Evolutionary conservation across 495 filamentous ascomycete genomes (phyloP).

Genomic region (Thermochaetoides thermophila): DNA sequence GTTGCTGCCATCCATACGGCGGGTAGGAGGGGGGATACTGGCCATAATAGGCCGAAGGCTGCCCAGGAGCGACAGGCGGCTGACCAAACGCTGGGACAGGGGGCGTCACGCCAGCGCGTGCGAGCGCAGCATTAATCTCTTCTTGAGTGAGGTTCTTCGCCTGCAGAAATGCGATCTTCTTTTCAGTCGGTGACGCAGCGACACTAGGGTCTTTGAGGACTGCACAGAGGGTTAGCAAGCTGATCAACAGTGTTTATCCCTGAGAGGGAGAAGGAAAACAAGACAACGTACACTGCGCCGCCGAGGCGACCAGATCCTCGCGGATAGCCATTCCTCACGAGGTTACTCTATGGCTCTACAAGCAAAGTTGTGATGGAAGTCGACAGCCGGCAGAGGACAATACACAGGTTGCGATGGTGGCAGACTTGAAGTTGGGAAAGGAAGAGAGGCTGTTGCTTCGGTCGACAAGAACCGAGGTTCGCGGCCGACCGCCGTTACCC

Average conservation of each 20-base stretch:
- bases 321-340: slow-evolving; percentile 71
- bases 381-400: too few relatives aligned
- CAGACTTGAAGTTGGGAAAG: too few relatives aligned
- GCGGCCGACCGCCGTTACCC: too few relatives aligned
- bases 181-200: slow-evolving; percentile 78
- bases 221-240: slow-evolving; percentile 22
- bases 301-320: slow-evolving; percentile 74
- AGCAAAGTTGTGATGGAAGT: too few relatives aligned
- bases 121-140: slow-evolving; percentile 75
- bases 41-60: slow-evolving; percentile 49
- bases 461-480: too few relatives aligned
- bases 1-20: slow-evolving; percentile 52
- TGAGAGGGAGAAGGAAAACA: slow-evolving; percentile 15
- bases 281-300: slow-evolving; percentile 41
- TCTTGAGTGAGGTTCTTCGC: slow-evolving; percentile 96
- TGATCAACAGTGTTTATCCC: too few relatives aligned
- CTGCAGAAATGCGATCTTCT: slow-evolving; percentile 80
- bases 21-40: slow-evolving; percentile 43
- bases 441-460: too few relatives aligned
- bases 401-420: too few relatives aligned
- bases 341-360: too few relatives aligned
- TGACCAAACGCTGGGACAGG: slow-evolving; percentile 37
- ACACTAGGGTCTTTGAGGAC: slow-evolving; percentile 91
- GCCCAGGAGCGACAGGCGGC: slow-evolving; percentile 27
- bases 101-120: slow-evolving; percentile 47